A percentile compares a stretch with the other conserved stretches of the same genome.
Conservation (phyloP, 768 basidiomycete genomes). For the Filobasidium wieringae region DNA sequence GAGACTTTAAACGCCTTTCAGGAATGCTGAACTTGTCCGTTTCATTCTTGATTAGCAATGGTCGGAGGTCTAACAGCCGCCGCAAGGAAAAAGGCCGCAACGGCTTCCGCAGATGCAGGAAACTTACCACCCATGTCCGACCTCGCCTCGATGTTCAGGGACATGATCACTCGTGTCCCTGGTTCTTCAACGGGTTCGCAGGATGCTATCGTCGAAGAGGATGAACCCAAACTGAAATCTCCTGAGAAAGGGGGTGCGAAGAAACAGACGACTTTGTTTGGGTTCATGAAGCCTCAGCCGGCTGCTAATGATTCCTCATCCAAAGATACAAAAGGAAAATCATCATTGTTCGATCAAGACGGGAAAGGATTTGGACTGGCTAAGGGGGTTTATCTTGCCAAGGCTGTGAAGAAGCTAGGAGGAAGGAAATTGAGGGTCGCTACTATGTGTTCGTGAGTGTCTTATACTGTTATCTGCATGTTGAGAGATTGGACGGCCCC, state of each 20-base stretch:
- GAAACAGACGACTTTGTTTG: conserved; percentile 9
- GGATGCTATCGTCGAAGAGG: background rate
- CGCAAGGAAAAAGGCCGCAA: background rate
- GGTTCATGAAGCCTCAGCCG: background rate
- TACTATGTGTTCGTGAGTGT: conserved; percentile 59
- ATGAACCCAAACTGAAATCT: background rate
- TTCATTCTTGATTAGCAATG: background rate
- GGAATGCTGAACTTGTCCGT: background rate
- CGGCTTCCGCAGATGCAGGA: conserved; percentile 4
- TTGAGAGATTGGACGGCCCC: too few relatives aligned
- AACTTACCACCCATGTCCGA: conserved; percentile 7
- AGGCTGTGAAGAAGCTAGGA: conserved; percentile 36
- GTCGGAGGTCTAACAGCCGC: conserved; percentile 3
- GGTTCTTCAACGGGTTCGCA: background rate
- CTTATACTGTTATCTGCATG: too few relatives aligned
- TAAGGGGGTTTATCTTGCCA: conserved; percentile 4
- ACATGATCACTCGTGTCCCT: conserved; percentile 7
- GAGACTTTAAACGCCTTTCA: background rate
- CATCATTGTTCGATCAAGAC: background rate
- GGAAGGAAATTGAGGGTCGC: conserved; percentile 83
- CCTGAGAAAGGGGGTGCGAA: background rate
- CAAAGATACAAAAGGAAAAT: background rate
- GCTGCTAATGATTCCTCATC: background rate
- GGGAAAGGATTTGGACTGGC: background rate
- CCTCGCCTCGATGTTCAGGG: conserved; percentile 8